Conservation (phyloP, 192 early-diverging fungal genomes). For the Diversispora eburnea region DNA sequence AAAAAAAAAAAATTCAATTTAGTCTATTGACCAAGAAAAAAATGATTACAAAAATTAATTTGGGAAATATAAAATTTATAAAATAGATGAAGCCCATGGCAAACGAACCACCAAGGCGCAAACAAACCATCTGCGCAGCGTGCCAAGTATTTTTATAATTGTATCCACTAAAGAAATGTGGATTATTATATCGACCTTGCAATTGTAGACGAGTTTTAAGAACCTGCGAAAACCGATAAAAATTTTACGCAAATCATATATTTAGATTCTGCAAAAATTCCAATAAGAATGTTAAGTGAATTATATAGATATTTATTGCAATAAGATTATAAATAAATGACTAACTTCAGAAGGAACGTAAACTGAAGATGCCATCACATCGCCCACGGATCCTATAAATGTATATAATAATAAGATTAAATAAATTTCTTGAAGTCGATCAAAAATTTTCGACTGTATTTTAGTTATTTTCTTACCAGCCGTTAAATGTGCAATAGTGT, state of each 20-base stretch:
- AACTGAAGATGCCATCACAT: constrained; percentile 52
- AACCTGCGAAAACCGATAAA: not conserved
- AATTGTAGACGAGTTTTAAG: constrained; percentile 78
- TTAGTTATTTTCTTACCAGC: constrained; percentile 35
- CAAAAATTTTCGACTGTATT: not conserved
- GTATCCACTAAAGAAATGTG: constrained; percentile 63
- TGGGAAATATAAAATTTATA: not conserved
- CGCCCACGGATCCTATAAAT: constrained; percentile 45
- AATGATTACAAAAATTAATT: not conserved
- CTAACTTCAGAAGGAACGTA: constrained; percentile 59
- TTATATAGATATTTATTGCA: not conserved
- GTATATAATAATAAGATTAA: not conserved
- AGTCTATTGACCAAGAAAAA: not conserved
- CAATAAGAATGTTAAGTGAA: not conserved
- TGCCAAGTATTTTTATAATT: constrained; percentile 66
- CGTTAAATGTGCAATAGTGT: constrained; percentile 49
- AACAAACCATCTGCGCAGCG: constrained; percentile 51
- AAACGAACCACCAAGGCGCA: constrained; percentile 19
- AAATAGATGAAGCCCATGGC: not conserved
- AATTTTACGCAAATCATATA: not conserved
- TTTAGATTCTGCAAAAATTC: no score
- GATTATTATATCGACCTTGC: constrained; percentile 72
- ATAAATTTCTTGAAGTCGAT: no score
- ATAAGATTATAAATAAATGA: not conserved
- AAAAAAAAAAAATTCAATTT: not conserved